phyloP scores from a whole-genome alignment of 2,329 filamentous ascomycete genomes.

The Blastomyces percursus region DNA sequence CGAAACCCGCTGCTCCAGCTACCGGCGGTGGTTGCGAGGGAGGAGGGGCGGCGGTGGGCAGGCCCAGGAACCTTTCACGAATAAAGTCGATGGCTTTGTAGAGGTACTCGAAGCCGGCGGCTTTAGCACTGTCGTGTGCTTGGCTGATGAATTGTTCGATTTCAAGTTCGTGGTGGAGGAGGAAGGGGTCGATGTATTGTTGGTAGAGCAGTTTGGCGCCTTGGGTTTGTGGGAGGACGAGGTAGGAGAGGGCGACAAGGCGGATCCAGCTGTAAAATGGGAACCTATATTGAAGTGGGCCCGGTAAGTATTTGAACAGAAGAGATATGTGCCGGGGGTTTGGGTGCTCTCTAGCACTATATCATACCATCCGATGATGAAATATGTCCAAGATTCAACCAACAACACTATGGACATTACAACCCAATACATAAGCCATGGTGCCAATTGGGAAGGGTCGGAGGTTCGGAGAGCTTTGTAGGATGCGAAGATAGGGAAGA shows the following conservation, averaged over 20 bases:
- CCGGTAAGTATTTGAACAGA: neutral
- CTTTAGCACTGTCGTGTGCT: constrained; percentile 65
- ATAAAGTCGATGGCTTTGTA: constrained; percentile 60
- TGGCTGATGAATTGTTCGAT: constrained; percentile 86
- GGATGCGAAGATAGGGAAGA: constrained; percentile 92
- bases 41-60: constrained; percentile 45
- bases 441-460: constrained; percentile 76
- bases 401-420: constrained; percentile 72
- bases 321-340: too few relatives aligned
- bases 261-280: constrained; percentile 93
- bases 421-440: constrained; percentile 99
- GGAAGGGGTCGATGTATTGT: constrained; percentile 74
- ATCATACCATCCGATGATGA: constrained; percentile 66
- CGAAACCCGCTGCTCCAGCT: constrained; percentile 46
- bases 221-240: constrained; percentile 95
- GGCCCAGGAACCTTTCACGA: constrained; percentile 66
- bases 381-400: constrained; percentile 76
- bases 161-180: constrained; percentile 70
- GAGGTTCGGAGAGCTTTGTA: constrained; percentile 95
- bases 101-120: constrained; percentile 64
- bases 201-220: constrained; percentile 81
- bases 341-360: neutral
- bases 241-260: constrained; percentile 76
- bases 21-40: constrained; percentile 28
- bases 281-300: constrained; percentile 44